phyloP scores from a whole-genome alignment of 2,329 filamentous ascomycete species.

The Lachnellula occidentalis region DNA sequence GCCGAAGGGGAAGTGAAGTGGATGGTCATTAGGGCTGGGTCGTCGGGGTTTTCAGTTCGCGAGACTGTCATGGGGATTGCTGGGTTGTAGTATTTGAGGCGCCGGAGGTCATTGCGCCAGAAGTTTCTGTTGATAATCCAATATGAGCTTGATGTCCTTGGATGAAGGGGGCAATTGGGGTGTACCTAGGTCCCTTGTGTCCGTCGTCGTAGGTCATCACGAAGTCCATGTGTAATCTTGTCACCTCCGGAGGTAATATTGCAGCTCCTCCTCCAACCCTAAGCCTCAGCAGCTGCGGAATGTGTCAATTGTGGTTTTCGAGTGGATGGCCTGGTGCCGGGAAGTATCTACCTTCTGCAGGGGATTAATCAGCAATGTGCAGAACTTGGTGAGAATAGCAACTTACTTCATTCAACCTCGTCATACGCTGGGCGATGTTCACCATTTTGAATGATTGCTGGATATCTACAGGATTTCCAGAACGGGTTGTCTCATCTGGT shows the following conservation, averaged over 20 bases:
- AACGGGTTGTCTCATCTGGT: background rate
- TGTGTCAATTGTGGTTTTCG: slow-evolving; percentile 18
- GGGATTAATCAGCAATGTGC: slow-evolving; percentile 17
- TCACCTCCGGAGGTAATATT: slow-evolving; percentile 69
- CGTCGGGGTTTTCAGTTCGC: slow-evolving; percentile 53
- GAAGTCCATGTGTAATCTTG: slow-evolving; percentile 71
- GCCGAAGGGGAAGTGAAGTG: slow-evolving; percentile 45
- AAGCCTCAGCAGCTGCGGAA: slow-evolving; percentile 62
- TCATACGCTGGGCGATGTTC: slow-evolving; percentile 62
- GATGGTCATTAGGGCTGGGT: slow-evolving; percentile 58
- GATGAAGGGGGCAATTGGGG: background rate
- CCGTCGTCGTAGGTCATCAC: slow-evolving; percentile 55
- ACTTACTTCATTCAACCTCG: slow-evolving; percentile 67
- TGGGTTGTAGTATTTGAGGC: slow-evolving; percentile 93
- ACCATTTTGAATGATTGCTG: slow-evolving; percentile 39
- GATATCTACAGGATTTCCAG: background rate
- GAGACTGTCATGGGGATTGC: slow-evolving; percentile 75
- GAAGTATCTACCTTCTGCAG: slow-evolving; percentile 8
- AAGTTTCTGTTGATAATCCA: slow-evolving; percentile 61
- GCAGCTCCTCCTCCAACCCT: slow-evolving; percentile 79
- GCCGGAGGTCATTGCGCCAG: slow-evolving; percentile 75
- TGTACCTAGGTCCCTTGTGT: slow-evolving; percentile 67
- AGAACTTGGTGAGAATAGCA: slow-evolving; percentile 15
- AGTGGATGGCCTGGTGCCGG: background rate
- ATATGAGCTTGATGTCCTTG: slow-evolving; percentile 15